Conservation (phyloP, 495 filamentous ascomycete species). For the Penicillium goetzii region DNA sequence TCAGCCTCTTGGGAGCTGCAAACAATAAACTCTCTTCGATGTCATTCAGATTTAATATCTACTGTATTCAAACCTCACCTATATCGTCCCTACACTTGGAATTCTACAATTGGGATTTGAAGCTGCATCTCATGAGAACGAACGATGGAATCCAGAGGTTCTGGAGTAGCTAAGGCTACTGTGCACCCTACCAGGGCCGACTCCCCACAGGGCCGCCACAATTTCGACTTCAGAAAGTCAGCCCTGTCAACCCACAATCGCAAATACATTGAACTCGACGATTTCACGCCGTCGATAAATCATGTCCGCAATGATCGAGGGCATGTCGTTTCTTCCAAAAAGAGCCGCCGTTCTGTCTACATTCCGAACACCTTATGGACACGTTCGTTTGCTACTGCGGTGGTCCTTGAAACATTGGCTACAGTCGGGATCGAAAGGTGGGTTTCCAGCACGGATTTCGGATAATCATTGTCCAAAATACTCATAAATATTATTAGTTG, state of each 20-base stretch:
- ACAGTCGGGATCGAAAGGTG: slow-evolving; percentile 26
- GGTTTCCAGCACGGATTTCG: background rate
- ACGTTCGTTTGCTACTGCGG: slow-evolving; percentile 23
- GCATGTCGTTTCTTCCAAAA: background rate
- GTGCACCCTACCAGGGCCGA: slow-evolving; percentile 9
- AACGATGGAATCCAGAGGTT: slow-evolving; percentile 14
- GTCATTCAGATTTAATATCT: slow-evolving; percentile 2
- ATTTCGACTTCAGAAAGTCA: slow-evolving; percentile 12
- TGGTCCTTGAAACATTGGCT: slow-evolving; percentile 25
- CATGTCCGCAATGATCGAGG: slow-evolving; percentile 4
- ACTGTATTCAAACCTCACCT: slow-evolving; percentile 4
- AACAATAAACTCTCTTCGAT: slow-evolving; percentile 6
- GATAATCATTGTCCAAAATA: background rate
- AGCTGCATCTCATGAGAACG: background rate
- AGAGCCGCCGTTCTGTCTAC: slow-evolving; percentile 12
- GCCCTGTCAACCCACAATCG: slow-evolving; percentile 14
- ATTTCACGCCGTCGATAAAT: slow-evolving; percentile 9
- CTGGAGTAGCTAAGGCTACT: slow-evolving; percentile 9
- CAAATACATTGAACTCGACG: slow-evolving; percentile 22
- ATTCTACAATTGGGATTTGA: background rate
- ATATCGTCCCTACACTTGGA: background rate
- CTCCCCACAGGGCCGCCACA: slow-evolving; percentile 11
- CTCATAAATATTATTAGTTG: slow-evolving; percentile 14
- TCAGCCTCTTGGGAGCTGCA: background rate
- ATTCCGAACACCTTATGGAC: slow-evolving; percentile 30